Base-by-base conservation (phyloP, 108 stramenopile genomes). In the Nitzschia putrida region DNA sequence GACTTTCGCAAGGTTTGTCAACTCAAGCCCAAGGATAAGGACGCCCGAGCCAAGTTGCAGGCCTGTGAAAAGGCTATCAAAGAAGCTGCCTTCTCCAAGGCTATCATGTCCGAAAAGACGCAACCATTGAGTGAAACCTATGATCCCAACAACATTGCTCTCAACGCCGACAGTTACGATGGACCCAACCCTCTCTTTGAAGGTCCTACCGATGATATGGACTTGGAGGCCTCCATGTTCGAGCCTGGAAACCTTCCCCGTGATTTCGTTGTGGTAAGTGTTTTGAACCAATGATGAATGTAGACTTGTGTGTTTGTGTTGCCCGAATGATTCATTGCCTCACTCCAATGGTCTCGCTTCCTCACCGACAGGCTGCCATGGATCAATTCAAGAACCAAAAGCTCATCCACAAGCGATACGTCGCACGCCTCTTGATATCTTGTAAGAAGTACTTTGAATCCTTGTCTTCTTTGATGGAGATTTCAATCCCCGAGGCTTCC, bases 381-480 rank as follows among this genome's bases (percentile, higher is more conserved):
- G 84, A 97, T 47, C 71, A 80, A 53, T 95, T 98, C 74, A 85
- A 85, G 44, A 68, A 86, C 9, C 92, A 97, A 84, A 97, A 98
- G 77, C 82, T 93, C 14, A 85, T 98, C 63, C 97, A 94, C 84
- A 97, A 95, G 74, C 88, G 94, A 43, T 93, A 93, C 60, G 92
- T 97, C 8, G 93, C 90, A 12, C 82, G 86, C 16, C 73, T 95
- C 20, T 73, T 97, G 18, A 66, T 93, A 11, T 72, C 82, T 52
- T 83, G 85, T 73, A 85, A 84, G 57, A 64, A 64, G 24, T 80
- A 88, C 50, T 92, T 92, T 72, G 79, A 88, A 70, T 57, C 64
- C 7, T 47, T 84, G 18, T 70, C 85, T 0, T 76, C 85, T 10
- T 76, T 98, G 47, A 78, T 88, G 67, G 85, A 91, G 55, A 79